phyloP scores from a whole-genome alignment of 2,329 filamentous ascomycete genomes.

The Aspergillus eucalypticola region DNA sequence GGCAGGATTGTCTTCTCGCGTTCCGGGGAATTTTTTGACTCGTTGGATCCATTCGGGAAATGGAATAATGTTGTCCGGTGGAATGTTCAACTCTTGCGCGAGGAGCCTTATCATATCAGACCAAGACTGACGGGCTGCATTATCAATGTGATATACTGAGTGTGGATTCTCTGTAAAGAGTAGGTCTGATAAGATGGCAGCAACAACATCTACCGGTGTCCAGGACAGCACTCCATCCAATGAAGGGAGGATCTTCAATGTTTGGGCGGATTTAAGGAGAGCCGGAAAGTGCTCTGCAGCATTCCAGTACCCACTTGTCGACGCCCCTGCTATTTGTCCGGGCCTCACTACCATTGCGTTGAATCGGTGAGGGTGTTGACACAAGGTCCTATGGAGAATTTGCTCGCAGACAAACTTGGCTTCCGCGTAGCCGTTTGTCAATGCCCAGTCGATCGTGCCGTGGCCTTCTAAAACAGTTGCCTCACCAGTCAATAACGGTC shows the following conservation, averaged over 20 bases:
- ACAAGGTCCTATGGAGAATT: slow-evolving; percentile 53
- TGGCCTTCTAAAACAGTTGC: slow-evolving; percentile 47
- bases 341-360: slow-evolving; percentile 47
- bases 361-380: slow-evolving; percentile 46
- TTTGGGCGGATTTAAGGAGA: slow-evolving; percentile 54
- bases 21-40: slow-evolving; percentile 30
- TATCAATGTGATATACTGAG: slow-evolving; percentile 50
- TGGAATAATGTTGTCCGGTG: slow-evolving; percentile 34
- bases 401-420: slow-evolving; percentile 55
- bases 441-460: slow-evolving; percentile 41
- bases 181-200: slow-evolving; percentile 38
- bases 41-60: slow-evolving; percentile 45
- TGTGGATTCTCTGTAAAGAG: slow-evolving; percentile 26
- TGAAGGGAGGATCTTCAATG: slow-evolving; percentile 45
- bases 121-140: slow-evolving; percentile 48
- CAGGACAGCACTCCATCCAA: slow-evolving; percentile 47
- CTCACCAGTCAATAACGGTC: slow-evolving; percentile 25
- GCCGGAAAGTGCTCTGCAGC: slow-evolving; percentile 53
- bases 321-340: slow-evolving; percentile 57
- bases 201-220: slow-evolving; percentile 50
- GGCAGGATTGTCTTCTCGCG: slow-evolving; percentile 33
- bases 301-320: slow-evolving; percentile 57
- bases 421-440: slow-evolving; percentile 54
- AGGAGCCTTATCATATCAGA: slow-evolving; percentile 37
- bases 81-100: slow-evolving; percentile 36